These are phyloP conservation scores for Lasiodiplodia sp. DNA, from an alignment of 2,329 filamentous ascomycete species.

Conservation along the genomic window DNA sequence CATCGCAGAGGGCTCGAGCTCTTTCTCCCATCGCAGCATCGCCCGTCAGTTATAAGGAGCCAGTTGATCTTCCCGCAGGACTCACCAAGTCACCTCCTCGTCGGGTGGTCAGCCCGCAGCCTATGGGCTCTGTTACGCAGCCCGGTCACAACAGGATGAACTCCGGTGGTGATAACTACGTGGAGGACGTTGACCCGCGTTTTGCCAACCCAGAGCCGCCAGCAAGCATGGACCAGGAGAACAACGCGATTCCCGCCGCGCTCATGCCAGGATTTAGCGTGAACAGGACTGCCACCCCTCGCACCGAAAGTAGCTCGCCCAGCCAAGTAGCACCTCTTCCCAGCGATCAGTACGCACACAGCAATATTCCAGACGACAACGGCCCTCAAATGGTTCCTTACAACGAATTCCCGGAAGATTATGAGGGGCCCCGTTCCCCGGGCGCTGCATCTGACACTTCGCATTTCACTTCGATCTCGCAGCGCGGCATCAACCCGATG, in stretches of 20 bases:
- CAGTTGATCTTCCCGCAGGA: constrained; percentile 44
- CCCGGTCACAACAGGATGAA: constrained; percentile 19
- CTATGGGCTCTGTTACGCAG: constrained; percentile 30
- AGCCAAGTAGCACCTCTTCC: constrained; percentile 36
- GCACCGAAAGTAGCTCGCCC: constrained; percentile 36
- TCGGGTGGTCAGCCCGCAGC: not conserved
- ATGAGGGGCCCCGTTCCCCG: constrained; percentile 72
- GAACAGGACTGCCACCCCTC: constrained; percentile 33
- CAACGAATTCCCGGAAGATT: constrained; percentile 59
- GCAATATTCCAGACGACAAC: constrained; percentile 9
- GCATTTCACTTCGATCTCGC: constrained; percentile 89
- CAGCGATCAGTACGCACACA: constrained; percentile 34
- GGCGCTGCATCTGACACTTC: constrained; percentile 76
- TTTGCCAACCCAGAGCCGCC: constrained; percentile 66
- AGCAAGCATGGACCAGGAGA: not conserved
- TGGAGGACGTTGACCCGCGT: constrained; percentile 90
- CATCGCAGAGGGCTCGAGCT: constrained; percentile 36
- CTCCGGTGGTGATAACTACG: constrained; percentile 65
- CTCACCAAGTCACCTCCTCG: constrained; percentile 38
- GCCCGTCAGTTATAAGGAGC: constrained; percentile 31
- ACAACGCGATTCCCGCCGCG: constrained; percentile 36
- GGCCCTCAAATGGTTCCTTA: constrained; percentile 26
- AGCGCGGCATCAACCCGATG: constrained; percentile 85
- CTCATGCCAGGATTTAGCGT: constrained; percentile 45
- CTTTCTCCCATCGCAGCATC: constrained; percentile 51